Conservation (phyloP, 495 filamentous ascomycete species). For the Xylaria sp. region DNA sequence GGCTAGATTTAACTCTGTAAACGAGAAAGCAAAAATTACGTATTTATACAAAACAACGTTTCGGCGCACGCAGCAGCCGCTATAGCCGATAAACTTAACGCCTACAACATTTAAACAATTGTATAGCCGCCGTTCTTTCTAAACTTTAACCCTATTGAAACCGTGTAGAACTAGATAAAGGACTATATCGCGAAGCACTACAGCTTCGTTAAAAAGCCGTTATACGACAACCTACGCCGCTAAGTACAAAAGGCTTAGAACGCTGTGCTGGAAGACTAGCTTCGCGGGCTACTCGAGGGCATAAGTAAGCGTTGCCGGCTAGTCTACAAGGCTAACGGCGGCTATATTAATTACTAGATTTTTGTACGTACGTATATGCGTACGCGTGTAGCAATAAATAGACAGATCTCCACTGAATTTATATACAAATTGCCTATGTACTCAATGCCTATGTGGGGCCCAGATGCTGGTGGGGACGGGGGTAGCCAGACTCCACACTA, state of each 20-base stretch:
- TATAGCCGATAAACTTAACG: neutral
- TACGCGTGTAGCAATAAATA: neutral
- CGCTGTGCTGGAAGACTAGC: neutral
- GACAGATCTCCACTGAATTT: neutral
- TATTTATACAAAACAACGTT: neutral
- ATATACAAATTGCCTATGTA: neutral
- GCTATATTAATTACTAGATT: neutral
- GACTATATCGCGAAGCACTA: neutral
- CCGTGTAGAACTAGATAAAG: neutral
- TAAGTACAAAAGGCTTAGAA: neutral
- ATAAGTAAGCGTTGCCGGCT: neutral
- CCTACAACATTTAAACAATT: neutral
- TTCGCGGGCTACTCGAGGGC: neutral
- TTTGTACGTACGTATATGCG: no score
- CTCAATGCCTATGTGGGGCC: neutral
- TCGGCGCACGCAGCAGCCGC: neutral
- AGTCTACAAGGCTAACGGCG: neutral
- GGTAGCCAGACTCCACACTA: no score
- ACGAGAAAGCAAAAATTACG: neutral
- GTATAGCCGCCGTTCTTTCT: neutral
- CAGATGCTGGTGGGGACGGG: no score
- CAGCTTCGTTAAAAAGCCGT: neutral
- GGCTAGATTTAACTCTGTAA: neutral
- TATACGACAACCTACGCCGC: neutral
- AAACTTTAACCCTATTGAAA: neutral